phyloP scores from a whole-genome alignment of 495 filamentous ascomycete genomes.

The Antarctomyces pellizariae region DNA sequence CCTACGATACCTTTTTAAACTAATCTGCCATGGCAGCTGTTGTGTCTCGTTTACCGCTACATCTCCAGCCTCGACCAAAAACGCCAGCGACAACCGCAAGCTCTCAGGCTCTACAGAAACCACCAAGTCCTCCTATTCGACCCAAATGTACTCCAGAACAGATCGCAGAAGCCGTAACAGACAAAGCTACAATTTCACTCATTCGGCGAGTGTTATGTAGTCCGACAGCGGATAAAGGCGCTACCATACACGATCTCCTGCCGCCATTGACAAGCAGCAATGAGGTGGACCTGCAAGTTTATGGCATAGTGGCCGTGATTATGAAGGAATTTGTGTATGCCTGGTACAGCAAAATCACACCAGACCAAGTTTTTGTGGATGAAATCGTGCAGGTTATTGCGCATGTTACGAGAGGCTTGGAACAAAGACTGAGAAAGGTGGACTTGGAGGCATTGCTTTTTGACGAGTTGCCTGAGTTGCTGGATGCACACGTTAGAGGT shows the following conservation, averaged over 20 bases:
- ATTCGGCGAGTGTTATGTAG: conserved; percentile 27
- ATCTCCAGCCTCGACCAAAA: too few species aligned
- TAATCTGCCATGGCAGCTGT: too few species aligned
- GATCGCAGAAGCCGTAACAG: too few species aligned
- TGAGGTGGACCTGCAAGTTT: conserved; percentile 76
- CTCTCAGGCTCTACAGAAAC: too few species aligned
- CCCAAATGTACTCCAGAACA: too few species aligned
- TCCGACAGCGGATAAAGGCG: conserved; percentile 16
- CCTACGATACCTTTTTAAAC: too few species aligned
- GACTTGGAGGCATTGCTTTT: conserved; percentile 65
- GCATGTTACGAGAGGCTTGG: conserved; percentile 66
- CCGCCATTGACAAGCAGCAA: conserved; percentile 85
- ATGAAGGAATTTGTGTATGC: conserved; percentile 69
- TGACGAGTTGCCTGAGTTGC: conserved; percentile 67
- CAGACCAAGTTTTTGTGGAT: conserved; percentile 64
- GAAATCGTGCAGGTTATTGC: conserved; percentile 78
- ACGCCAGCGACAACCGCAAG: too few species aligned
- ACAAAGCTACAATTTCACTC: conserved; percentile 25
- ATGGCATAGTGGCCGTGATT: conserved; percentile 72
- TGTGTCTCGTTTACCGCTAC: too few species aligned
- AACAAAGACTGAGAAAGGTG: conserved; percentile 58
- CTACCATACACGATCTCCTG: conserved; percentile 48
- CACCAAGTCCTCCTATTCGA: too few species aligned
- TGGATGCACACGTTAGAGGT: conserved; percentile 68
- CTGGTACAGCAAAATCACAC: conserved; percentile 84